These are phyloP conservation scores for Angomonas deanei DNA, from an alignment of 208 protist species.

Conservation along the genomic window DNA sequence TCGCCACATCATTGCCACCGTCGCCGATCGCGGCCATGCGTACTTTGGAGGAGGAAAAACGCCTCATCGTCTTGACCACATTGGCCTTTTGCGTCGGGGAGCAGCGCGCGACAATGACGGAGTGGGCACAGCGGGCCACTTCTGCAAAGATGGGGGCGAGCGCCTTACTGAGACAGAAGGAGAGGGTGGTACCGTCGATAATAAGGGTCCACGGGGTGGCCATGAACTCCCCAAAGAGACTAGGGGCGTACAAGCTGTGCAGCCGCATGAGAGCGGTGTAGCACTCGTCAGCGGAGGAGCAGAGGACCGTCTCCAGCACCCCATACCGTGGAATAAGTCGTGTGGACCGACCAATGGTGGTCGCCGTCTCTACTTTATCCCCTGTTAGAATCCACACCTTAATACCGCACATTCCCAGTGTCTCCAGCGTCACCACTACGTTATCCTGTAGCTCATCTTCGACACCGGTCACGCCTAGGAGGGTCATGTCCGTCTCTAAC, in stretches of 20 bases:
- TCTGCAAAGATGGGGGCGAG: slow-evolving; percentile 38
- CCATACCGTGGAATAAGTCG: slow-evolving; percentile 82
- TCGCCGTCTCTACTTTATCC: slow-evolving; percentile 97
- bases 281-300: slow-evolving; percentile 28
- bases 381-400: slow-evolving; percentile 99
- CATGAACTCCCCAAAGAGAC: background rate
- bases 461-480: slow-evolving; percentile 95
- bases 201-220: slow-evolving; percentile 54
- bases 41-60: slow-evolving; percentile 28
- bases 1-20: slow-evolving; percentile 98
- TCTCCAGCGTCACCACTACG: slow-evolving; percentile 91
- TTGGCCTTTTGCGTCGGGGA: slow-evolving; percentile 98
- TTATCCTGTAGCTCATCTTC: slow-evolving; percentile 98
- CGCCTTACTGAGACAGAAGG: slow-evolving; percentile 41
- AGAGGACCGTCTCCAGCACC: slow-evolving; percentile 47
- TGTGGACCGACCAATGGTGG: slow-evolving; percentile 92
- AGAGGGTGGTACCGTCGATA: slow-evolving; percentile 70
- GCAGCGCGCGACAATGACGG: slow-evolving; percentile 95
- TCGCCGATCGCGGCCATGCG: slow-evolving; percentile 96
- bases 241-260: background rate
- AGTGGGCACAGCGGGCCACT: slow-evolving; percentile 59
- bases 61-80: slow-evolving; percentile 88
- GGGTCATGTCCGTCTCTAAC: slow-evolving; percentile 87
- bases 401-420: slow-evolving; percentile 95
- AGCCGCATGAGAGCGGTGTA: slow-evolving; percentile 31